Conservation (phyloP, 148 eudicot species). For the Camellia sinensis region DNA sequence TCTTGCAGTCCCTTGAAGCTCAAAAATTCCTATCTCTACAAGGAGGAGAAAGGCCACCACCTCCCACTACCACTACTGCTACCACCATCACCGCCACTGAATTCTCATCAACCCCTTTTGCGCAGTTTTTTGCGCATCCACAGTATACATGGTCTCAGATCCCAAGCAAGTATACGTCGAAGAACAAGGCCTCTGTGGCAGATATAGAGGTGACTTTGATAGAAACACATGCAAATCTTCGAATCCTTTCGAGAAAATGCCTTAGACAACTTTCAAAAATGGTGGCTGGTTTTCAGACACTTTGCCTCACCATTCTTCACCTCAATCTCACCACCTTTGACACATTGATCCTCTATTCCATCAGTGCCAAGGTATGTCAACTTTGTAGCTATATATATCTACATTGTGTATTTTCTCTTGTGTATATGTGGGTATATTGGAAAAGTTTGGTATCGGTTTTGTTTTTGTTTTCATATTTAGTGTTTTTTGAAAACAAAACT, state of each 20-base stretch:
- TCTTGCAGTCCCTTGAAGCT: slow-evolving; percentile 67
- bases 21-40: slow-evolving; percentile 41
- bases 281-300: slow-evolving; percentile 60
- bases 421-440: too few relatives aligned
- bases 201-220: slow-evolving; percentile 80
- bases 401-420: too few relatives aligned
- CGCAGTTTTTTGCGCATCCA: slow-evolving; percentile 57
- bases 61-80: not conserved
- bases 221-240: slow-evolving; percentile 74
- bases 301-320: slow-evolving; percentile 61
- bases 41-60: slow-evolving; percentile 14
- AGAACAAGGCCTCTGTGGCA: slow-evolving; percentile 43
- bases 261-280: slow-evolving; percentile 58
- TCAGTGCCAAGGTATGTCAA: slow-evolving; percentile 71
- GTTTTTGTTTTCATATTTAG: too few relatives aligned
- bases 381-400: not conserved
- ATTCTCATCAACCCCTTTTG: slow-evolving; percentile 27
- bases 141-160: slow-evolving; percentile 45
- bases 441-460: too few relatives aligned
- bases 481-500: too few relatives aligned
- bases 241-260: slow-evolving; percentile 46
- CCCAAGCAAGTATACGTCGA: slow-evolving; percentile 39
- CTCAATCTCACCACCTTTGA: slow-evolving; percentile 77
- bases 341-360: slow-evolving; percentile 65
- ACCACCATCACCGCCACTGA: slow-evolving; percentile 13